Conservation (phyloP, 495 filamentous ascomycete genomes). For the Talaromyces adpressus region DNA sequence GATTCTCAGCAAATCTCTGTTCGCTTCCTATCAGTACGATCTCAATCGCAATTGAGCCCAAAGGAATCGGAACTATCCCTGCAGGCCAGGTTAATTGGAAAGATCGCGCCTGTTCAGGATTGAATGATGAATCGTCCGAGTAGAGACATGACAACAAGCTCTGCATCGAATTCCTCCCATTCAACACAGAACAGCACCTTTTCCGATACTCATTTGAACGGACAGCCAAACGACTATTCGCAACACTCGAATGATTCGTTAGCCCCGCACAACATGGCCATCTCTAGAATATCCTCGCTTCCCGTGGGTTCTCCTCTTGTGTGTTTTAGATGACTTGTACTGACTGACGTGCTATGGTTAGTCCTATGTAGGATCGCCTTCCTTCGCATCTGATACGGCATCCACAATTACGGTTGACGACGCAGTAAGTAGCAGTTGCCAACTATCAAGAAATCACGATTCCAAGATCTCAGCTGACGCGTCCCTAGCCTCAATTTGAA, state of each 20-base stretch:
- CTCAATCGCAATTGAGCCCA: neutral
- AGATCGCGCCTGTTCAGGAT: neutral
- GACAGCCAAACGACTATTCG: neutral
- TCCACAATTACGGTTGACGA: neutral
- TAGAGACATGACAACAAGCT: neutral
- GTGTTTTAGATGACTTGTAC: neutral
- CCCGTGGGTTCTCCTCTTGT: neutral
- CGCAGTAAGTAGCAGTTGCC: neutral
- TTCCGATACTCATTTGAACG: slow-evolving; percentile 1
- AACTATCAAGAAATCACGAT: neutral
- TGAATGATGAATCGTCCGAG: neutral
- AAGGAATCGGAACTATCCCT: neutral
- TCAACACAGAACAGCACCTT: neutral
- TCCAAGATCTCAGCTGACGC: neutral
- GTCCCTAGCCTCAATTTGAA: neutral
- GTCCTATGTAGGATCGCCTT: neutral
- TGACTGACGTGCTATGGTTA: neutral
- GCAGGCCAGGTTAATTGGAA: neutral
- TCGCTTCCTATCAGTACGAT: neutral
- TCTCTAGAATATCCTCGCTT: neutral
- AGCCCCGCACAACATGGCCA: neutral
- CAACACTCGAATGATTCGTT: neutral
- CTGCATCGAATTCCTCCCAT: neutral
- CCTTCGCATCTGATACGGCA: neutral
- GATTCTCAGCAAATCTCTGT: neutral